phyloP scores from a whole-genome alignment of 2,329 filamentous ascomycete species.

The Alternaria angustiovoidea region DNA sequence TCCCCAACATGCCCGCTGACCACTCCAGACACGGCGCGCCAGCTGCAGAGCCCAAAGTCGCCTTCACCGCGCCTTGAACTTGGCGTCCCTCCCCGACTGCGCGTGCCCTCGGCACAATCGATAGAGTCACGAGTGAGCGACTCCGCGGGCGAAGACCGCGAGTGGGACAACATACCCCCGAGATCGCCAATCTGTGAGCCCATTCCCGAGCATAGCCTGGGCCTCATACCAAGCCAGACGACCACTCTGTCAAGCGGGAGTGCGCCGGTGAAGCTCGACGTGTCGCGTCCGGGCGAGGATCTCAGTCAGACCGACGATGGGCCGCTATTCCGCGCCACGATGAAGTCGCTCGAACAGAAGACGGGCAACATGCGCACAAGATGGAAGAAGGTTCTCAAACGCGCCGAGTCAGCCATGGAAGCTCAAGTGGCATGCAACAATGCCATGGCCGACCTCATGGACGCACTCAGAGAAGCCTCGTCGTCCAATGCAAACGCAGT shows the following conservation, averaged over 20 bases:
- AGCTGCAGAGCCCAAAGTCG: slow-evolving; percentile 50
- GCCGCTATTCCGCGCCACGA: slow-evolving; percentile 92
- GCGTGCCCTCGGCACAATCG: slow-evolving; percentile 86
- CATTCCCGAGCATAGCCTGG: slow-evolving; percentile 58
- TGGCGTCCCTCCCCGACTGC: slow-evolving; percentile 75
- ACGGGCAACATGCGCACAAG: slow-evolving; percentile 91
- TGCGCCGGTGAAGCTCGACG: slow-evolving; percentile 76
- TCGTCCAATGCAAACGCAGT: slow-evolving; percentile 94
- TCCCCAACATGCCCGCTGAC: slow-evolving; percentile 16
- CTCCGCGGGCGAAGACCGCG: slow-evolving; percentile 63
- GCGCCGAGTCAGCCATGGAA: slow-evolving; percentile 85
- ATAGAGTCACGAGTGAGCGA: slow-evolving; percentile 83
- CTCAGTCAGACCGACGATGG: slow-evolving; percentile 86
- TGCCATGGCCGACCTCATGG: slow-evolving; percentile 81
- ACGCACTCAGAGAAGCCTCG: slow-evolving; percentile 85
- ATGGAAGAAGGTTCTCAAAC: slow-evolving; percentile 96
- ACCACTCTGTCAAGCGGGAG: slow-evolving; percentile 47
- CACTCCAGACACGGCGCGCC: slow-evolving; percentile 47
- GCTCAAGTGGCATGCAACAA: slow-evolving; percentile 87
- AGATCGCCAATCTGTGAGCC: slow-evolving; percentile 58
- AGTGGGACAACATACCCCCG: slow-evolving; percentile 53
- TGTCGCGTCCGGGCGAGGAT: slow-evolving; percentile 86
- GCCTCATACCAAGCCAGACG: slow-evolving; percentile 52
- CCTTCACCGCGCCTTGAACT: slow-evolving; percentile 78
- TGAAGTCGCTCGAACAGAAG: slow-evolving; percentile 96